Conservation (phyloP, 2,329 filamentous ascomycete genomes). For the Pseudogymnoascus sp. region DNA sequence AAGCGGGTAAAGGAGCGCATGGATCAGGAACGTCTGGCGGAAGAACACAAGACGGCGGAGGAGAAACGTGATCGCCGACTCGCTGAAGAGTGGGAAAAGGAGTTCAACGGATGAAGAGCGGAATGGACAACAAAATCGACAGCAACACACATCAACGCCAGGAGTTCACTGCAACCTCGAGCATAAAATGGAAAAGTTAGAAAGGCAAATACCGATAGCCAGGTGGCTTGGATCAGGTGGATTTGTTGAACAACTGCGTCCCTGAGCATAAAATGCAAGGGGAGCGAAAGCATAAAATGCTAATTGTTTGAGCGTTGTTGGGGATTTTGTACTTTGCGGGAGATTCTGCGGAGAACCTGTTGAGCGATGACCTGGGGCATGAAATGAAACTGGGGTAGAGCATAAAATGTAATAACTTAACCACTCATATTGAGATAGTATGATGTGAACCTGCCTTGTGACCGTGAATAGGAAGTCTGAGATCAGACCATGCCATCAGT, state of each 20-base stretch:
- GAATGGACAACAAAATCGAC: not conserved
- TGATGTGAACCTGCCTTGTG: not conserved
- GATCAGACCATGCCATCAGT: not conserved
- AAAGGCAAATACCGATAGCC: not conserved
- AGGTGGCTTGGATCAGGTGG: not conserved
- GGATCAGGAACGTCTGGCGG: not conserved
- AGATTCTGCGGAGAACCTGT: constrained; percentile 2
- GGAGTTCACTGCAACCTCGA: not conserved
- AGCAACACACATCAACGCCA: not conserved
- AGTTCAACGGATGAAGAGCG: not conserved
- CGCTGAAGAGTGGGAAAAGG: not conserved
- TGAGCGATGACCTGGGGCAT: not conserved
- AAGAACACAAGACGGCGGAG: not conserved
- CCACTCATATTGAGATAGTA: not conserved
- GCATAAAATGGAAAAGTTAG: not conserved
- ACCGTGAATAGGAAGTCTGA: not conserved
- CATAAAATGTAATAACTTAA: not conserved
- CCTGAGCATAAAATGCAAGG: constrained; percentile 3
- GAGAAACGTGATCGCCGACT: not conserved
- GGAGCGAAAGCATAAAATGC: not conserved
- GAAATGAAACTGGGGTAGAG: constrained; percentile 2
- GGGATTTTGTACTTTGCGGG: not conserved
- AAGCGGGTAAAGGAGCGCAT: not conserved
- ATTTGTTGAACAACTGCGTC: not conserved
- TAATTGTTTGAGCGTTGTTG: not conserved